Base-by-base conservation (phyloP, 257 asterid species). In the Asclepias syriaca region DNA sequence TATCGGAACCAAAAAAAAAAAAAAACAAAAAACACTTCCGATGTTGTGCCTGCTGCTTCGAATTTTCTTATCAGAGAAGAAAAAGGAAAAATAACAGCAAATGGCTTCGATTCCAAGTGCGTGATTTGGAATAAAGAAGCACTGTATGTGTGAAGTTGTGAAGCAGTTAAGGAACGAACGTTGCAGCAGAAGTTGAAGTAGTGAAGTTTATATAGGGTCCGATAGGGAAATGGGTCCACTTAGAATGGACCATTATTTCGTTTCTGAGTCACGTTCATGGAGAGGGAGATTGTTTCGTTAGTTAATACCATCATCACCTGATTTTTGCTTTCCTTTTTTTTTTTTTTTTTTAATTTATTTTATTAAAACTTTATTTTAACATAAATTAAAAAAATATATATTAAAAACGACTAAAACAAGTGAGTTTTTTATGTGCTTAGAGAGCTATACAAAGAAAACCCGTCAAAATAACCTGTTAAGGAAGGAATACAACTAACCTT, bases 121-220 rank as follows among this genome's bases (percentile, higher is more conserved):
- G 45, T n/a, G 53, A 24, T 49, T 32, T 6, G 40, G 13, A 18
- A 3, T 65, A 37, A 22, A 29, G 48, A n/a, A 3, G 53, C 43
- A 22, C 66, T 39, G 67, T 66, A 68, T 19, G 58, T 13, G 73
- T 56, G 73, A 56, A 50, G 61, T 39, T 74, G 78, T 27, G 72
- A 56, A 73, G 73, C 68, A 22, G 77, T 74, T 74, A 8, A 21
- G 16, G 77, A 60, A 65, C 77, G 19, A 50, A 13, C 19, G 72
- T 73, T 65, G 72, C 43, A 74, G 32, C 12, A 34, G 24, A 63
- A 63, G 49, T 34, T 16, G 40, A 63, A 63, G 27, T 16, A 0
- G 12, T 22, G 19, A 43, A 43, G 40, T 18, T 5, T 32, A 48
- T 72, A 61, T 72, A 72, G 57, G 18, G 16, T 63, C n/a, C 50